Conservation (phyloP, 2,329 filamentous ascomycete genomes). For the Nothopassalora personata region DNA sequence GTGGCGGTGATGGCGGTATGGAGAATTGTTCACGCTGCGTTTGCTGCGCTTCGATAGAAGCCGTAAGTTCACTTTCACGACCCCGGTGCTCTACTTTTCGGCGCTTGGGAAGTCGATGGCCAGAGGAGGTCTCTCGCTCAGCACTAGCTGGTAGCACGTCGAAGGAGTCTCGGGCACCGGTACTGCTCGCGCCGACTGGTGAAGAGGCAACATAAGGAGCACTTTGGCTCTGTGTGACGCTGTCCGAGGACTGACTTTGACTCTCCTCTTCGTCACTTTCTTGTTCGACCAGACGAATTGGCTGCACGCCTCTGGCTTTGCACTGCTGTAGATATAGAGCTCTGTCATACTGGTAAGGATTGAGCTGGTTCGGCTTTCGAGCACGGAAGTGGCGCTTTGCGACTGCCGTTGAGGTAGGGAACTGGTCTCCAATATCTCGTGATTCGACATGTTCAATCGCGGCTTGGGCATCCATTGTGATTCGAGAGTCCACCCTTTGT, state of each 20-base stretch:
- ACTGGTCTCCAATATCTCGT: neutral
- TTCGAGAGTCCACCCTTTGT: neutral
- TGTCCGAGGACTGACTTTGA: slow-evolving; percentile 7
- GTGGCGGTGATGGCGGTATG: slow-evolving; percentile 41
- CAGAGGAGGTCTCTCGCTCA: neutral
- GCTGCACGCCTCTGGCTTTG: slow-evolving; percentile 40
- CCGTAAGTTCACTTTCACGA: neutral
- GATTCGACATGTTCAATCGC: neutral
- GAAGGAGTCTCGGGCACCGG: neutral
- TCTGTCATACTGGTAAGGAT: slow-evolving; percentile 44
- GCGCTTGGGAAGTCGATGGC: slow-evolving; percentile 5
- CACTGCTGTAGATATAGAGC: slow-evolving; percentile 41
- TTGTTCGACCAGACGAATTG: slow-evolving; percentile 34
- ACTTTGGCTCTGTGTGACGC: neutral
- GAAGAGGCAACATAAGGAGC: neutral
- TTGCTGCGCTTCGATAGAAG: neutral
- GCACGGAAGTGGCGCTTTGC: slow-evolving; percentile 36
- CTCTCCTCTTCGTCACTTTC: slow-evolving; percentile 11
- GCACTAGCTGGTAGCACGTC: neutral
- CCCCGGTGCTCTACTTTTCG: neutral
- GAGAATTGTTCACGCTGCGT: slow-evolving; percentile 29
- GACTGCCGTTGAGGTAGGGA: slow-evolving; percentile 2
- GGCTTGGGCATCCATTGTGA: neutral
- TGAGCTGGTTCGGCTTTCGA: slow-evolving; percentile 45
- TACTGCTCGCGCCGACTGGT: neutral